phyloP scores from a whole-genome alignment of 2,329 filamentous ascomycete genomes.

The Cladobotryum mycophilum region DNA sequence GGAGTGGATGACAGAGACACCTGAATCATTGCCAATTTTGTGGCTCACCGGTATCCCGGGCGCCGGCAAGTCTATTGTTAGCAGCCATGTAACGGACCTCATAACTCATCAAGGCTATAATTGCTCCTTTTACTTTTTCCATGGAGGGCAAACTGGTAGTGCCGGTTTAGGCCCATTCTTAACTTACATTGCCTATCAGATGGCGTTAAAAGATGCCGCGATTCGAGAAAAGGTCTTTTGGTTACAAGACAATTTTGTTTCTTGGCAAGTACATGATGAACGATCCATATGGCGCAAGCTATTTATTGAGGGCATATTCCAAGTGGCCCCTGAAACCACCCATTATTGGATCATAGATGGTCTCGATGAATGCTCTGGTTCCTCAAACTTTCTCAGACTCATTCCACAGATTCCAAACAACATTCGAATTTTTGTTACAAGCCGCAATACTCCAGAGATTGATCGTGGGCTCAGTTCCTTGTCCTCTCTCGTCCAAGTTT shows the following conservation, averaged over 20 bases:
- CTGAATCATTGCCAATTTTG: neutral
- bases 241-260: neutral
- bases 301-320: constrained; percentile 6
- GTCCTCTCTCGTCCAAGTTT: neutral
- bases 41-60: constrained; percentile 6
- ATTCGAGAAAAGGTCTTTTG: neutral
- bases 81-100: constrained; percentile 1
- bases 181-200: neutral
- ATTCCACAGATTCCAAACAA: neutral
- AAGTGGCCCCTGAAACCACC: neutral
- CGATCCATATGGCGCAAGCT: constrained; percentile 5
- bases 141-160: neutral
- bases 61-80: constrained; percentile 5
- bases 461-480: neutral
- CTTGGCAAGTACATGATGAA: neutral
- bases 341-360: constrained; percentile 9
- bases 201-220: neutral
- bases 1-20: neutral
- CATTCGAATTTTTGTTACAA: constrained; percentile 2
- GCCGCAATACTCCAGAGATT: neutral
- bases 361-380: neutral
- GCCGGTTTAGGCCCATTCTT: neutral
- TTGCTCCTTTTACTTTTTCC: constrained; percentile 7
- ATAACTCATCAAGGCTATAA: neutral
- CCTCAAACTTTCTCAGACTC: neutral